Evolutionary conservation across 2,329 filamentous ascomycete species (phyloP), one percentile per base, ranked within the genome.

Genomic region (Zymoseptoria tritici): DNA sequence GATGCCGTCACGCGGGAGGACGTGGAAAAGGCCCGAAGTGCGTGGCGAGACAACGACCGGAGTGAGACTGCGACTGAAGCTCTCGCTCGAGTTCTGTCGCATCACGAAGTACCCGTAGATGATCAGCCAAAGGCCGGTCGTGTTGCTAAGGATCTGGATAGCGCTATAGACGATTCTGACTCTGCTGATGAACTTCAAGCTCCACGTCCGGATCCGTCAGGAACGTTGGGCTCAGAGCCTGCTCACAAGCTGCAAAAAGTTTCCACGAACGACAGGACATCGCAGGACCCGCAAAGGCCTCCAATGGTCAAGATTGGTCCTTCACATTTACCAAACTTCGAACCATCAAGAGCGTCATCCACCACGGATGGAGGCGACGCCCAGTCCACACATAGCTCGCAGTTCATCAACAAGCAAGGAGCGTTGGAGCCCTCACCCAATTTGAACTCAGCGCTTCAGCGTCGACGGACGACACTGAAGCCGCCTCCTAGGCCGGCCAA

Each of bases 291-390:
- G n/a, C 58, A 63, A 49, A 56, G 68, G 52, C 69, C 77, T 9
- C 74, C 75, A 9, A 67, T 79, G 64, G 66, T 76, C 6, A 73
- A 75, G 26, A 72, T 79, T 21, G 77, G 77, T 20, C 71, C 74
- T 52, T 80, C 78, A 21, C 78, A 80, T 64, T 66, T 80, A n/a
- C 78, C 79, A 3, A 77, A 76, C 9, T 79, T 75, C 58, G 72
- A 75, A n/a, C 70, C 74, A 24, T 80, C 78, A 8, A 68, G 77
- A 55, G 70, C 77, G 2, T 78, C 77, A 2, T 80, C 78, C 5
- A 70, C 66, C 11, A 77, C 76, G 8, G 77, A 79, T 63, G 77
- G 75, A 16, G 68, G 62, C 49, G 70, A 72, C 31, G 57, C 63
- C 4, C 60, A 56, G 19, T 73, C 71, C 11, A 57, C 61, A 31